phyloP scores from a whole-genome alignment of 306 rosid genomes.

The Prunus fruticosa region DNA sequence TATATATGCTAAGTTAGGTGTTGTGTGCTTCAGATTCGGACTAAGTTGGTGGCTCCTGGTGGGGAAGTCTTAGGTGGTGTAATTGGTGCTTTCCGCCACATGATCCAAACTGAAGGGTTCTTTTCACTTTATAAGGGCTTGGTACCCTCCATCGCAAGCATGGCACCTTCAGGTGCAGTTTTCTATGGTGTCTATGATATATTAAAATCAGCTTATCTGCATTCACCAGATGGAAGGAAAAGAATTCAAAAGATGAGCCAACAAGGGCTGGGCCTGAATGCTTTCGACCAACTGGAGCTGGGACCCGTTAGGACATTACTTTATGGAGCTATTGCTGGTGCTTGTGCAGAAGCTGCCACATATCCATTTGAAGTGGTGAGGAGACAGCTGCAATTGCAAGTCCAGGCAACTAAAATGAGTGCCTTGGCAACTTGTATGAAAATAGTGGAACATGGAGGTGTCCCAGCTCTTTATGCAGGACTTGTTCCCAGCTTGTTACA shows the following conservation, averaged over 20 bases:
- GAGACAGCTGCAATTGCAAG: constrained; percentile 90
- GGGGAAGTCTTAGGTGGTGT: constrained; percentile 96
- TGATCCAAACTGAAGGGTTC: constrained; percentile 90
- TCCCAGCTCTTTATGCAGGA: constrained; percentile 91
- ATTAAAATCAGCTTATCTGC: constrained; percentile 77
- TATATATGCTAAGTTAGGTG: constrained; percentile 14
- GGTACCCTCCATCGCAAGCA: constrained; percentile 84
- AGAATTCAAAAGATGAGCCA: constrained; percentile 66
- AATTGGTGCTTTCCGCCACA: constrained; percentile 76
- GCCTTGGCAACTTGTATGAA: constrained; percentile 67
- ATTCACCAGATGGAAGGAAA: constrained; percentile 82
- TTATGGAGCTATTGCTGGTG: constrained; percentile 92
- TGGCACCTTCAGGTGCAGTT: constrained; percentile 98
- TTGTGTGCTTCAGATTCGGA: constrained; percentile 66
- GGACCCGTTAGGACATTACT: constrained; percentile 82
- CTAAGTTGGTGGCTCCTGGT: constrained; percentile 92
- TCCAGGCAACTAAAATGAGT: constrained; percentile 70
- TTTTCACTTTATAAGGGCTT: constrained; percentile 93
- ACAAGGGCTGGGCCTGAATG: constrained; percentile 66
- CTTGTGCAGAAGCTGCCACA: constrained; percentile 94
- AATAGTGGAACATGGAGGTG: constrained; percentile 81
- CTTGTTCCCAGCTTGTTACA: constrained; percentile 95
- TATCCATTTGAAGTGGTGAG: constrained; percentile 96
- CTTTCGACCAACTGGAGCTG: constrained; percentile 88
- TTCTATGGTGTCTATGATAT: constrained; percentile 93